Evolutionary conservation across 805 yeast species (phyloP), one percentile per base, ranked within the genome.

Genomic region (Pichia heedii): DNA sequence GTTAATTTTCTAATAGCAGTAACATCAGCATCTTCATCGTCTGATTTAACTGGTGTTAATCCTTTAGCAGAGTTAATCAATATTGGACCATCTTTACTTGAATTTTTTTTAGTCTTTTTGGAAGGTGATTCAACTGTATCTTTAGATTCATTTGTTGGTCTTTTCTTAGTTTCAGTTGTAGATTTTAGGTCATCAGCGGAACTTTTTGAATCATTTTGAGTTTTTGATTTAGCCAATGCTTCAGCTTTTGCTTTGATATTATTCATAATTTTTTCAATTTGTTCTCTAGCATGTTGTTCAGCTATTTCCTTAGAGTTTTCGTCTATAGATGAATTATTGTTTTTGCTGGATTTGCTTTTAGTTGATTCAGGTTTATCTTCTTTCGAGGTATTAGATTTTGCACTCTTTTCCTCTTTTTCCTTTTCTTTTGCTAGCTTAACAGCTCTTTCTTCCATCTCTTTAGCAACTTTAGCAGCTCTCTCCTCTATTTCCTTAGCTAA

Each of bases 351-450:
- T n/a, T n/a, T n/a, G n/a, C n/a, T n/a, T 21, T 34, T 43, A 19
- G 36, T 39, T 36, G 33, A 29, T 24, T 21, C n/a, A 13, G 19
- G 21, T 37, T 36, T 35, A n/a, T 36, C 35, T 22, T 26, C 42
- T 39, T 33, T 24, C 21, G 18, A 37, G 11, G 8, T 27, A 27
- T 16, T 19, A 36, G 16, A 22, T 30, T 29, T 29, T 6, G 19
- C 24, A 34, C 24, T 27, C n/a, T 32, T 32, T 22, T 35, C 40
- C 24, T 40, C 39, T 15, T 29, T 32, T 10, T 37, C 33, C 37
- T 42, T 32, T 21, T 41, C 45, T 21, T 39, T 41, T 22, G 35
- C 44, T 9, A 37, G 27, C 24, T 39, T 41, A 5, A 27, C 41
- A 7, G 35, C 39, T 27, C 37, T 41, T 15, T 26, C 36, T n/a